A percentile compares a stretch with the other conserved stretches of the same genome.
phyloP scores from a whole-genome alignment of 1,284 basidiomycete genomes.

The Leccinum ponderosum region DNA sequence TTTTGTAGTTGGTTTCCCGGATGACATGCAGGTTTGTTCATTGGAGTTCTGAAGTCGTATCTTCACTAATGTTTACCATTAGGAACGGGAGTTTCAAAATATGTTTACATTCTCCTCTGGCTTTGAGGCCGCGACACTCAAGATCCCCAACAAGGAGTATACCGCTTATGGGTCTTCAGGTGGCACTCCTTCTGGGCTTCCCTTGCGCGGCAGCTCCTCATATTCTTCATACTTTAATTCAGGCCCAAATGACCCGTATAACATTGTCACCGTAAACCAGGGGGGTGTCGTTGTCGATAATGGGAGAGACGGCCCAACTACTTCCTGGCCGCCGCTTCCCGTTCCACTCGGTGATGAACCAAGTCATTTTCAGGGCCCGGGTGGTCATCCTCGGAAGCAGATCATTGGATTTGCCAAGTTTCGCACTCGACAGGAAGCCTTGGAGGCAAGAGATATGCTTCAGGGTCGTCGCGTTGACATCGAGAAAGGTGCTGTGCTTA shows the following conservation, averaged over 20 bases:
- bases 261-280: constrained; percentile 74
- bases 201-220: constrained; percentile 34
- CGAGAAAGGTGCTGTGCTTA: constrained; percentile 92
- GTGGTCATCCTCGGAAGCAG: constrained; percentile 75
- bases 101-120: constrained; percentile 97
- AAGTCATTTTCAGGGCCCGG: constrained; percentile 35
- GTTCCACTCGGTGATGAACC: constrained; percentile 39
- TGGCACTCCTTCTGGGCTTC: constrained; percentile 36
- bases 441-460: constrained; percentile 86
- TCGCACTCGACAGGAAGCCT: constrained; percentile 82
- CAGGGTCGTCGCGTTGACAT: constrained; percentile 92
- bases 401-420: constrained; percentile 99
- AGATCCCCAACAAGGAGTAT: constrained; percentile 90
- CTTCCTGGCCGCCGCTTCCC: constrained; percentile 61
- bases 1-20: constrained; percentile 98
- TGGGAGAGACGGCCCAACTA: constrained; percentile 64
- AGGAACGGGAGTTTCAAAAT: constrained; percentile 99
- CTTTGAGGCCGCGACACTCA: constrained; percentile 97
- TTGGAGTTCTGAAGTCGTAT: background rate
- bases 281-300: constrained; percentile 74
- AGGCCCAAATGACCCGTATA: constrained; percentile 74
- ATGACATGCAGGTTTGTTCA: constrained; percentile 90
- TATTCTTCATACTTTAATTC: constrained; percentile 39
- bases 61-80: constrained; percentile 20
- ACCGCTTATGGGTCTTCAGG: constrained; percentile 61